Base-by-base conservation (phyloP, 257 asterid species). In the Gynochthodes officinalis region DNA sequence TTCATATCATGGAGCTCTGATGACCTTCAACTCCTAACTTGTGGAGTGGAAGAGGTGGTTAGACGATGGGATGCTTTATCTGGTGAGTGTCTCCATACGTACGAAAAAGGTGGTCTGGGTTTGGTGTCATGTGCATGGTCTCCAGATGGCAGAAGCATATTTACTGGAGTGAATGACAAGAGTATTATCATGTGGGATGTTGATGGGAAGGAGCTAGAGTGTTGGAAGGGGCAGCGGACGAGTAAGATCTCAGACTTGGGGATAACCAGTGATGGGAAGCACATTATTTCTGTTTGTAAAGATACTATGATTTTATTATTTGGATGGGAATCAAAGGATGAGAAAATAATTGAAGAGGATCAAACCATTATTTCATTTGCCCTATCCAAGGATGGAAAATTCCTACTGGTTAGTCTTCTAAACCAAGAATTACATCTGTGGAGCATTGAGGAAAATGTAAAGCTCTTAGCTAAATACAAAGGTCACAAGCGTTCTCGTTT, bases 351-450 rank as follows among this genome's bases (percentile, higher is more conserved):
- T 40, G 90, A 85, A 80, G 99, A 94, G 83, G 92, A 89, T 74
- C 90, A 94, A 67, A 64, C 77, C 21, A 87, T 94, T 82, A 83
- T 78, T 37, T 90, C 97, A 23, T 88, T 94, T 84, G 82, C 88
- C 2, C 72, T 91, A 74, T 91, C 99, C 25, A 84, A 79, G 73
- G 97, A 94, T 67, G 80, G 85, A 66, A 94, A 89, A 84, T 78
- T 76, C 71, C 82, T 94, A 76, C 87, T 94, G 68, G 87, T 94
- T 76, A 94, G 97, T 82, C 85, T 94, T 62, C 43, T 65, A 61
- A 86, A 91, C 67, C 89, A 84, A 77, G 97, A 91, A 72, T 89
- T 94, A 66, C 99, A 94, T 87, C 89, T 91, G 75, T 94, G 99
- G 99, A 78, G 83, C 77, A 85, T 94, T 48, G 91, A 89, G 15